A percentile compares a stretch with the other conserved stretches of the same genome.
Conservation (phyloP, 768 basidiomycete genomes). For the Suillus subalutaceus region DNA sequence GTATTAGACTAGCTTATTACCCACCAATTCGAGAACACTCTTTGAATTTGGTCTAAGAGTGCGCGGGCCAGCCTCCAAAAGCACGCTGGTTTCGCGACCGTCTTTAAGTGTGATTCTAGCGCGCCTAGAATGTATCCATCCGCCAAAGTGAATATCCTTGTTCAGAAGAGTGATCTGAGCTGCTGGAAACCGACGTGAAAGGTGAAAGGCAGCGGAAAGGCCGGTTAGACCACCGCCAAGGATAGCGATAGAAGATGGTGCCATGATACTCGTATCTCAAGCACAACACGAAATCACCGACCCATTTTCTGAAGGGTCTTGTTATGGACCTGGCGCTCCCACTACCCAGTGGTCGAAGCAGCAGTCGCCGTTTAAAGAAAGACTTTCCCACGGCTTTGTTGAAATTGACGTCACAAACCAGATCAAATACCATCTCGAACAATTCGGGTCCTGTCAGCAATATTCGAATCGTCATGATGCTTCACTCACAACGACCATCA, state of each 20-base stretch:
- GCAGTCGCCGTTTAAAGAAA: slow-evolving; percentile 2
- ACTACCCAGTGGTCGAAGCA: neutral
- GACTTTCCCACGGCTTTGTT: neutral
- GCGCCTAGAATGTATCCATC: slow-evolving; percentile 79
- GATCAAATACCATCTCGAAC: too few relatives aligned
- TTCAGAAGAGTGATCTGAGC: slow-evolving; percentile 72
- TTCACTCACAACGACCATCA: too few relatives aligned
- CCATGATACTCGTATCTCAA: slow-evolving; percentile 14
- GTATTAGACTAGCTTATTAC: slow-evolving; percentile 12
- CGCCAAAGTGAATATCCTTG: slow-evolving; percentile 64
- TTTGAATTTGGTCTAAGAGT: slow-evolving; percentile 80
- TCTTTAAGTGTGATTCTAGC: slow-evolving; percentile 42
- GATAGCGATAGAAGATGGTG: slow-evolving; percentile 53
- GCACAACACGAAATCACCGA: neutral
- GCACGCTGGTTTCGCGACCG: slow-evolving; percentile 41
- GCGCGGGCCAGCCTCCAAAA: slow-evolving; percentile 86
- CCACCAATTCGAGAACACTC: slow-evolving; percentile 78
- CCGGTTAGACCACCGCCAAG: slow-evolving; percentile 85
- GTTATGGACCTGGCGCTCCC: neutral
- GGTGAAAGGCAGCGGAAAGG: slow-evolving; percentile 79
- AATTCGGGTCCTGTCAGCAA: too few relatives aligned
- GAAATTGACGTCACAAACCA: too few relatives aligned
- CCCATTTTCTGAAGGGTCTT: neutral
- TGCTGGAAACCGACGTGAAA: slow-evolving; percentile 64
- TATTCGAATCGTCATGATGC: too few relatives aligned